Base-by-base conservation (phyloP, 371 early-diverging fungal genomes). In the Mortierella sp. region DNA sequence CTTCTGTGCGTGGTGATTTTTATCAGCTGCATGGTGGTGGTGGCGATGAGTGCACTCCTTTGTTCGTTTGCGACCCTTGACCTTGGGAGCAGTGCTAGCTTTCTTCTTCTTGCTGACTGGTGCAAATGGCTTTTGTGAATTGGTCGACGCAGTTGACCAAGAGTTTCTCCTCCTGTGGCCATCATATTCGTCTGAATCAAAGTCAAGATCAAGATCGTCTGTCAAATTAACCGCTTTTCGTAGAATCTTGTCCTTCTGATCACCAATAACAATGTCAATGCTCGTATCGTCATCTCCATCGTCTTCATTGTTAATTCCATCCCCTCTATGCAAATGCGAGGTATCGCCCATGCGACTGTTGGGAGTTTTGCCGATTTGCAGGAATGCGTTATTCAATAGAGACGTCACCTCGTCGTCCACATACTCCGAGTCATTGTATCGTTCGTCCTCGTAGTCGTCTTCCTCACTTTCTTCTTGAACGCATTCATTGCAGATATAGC, bases 331-430 rank as follows among this genome's bases (percentile, higher is more conserved):
- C 32, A n/a, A 12, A 4, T 24, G 57, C n/a, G 8, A 5, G 4
- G 64, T 37, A 24, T 75, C 80, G 20, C 72, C 75, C 69, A 80
- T 54, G 3, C 66, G 64, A 35, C 80, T 68, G 60, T 51, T 70
- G 47, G 81, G 80, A 0, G 75, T 81, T 32, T 68, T 75, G 18
- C 81, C 81, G 39, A 81, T 75, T 24, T 81, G 81, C n/a, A 75
- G 54, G 32, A 75, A 75, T n/a, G 81, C 81, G 52, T 81, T 81
- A 30, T 81, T 75, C 35, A 81, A 45, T 1, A 81, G 26, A 1
- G 81, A 81, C 8, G 81, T 66, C 32, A 70, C 73, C 61, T 81
- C 81, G 24, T 81, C 81, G 16, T 81, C 81, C 2, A 81, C 81
- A 43, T 75, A 81, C 35, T 81, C 81, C 8, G 81, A 81, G 37